These are phyloP conservation scores for Stemphylium vesicarium DNA, from an alignment of 2,329 filamentous ascomycete species.

Conservation along the genomic window DNA sequence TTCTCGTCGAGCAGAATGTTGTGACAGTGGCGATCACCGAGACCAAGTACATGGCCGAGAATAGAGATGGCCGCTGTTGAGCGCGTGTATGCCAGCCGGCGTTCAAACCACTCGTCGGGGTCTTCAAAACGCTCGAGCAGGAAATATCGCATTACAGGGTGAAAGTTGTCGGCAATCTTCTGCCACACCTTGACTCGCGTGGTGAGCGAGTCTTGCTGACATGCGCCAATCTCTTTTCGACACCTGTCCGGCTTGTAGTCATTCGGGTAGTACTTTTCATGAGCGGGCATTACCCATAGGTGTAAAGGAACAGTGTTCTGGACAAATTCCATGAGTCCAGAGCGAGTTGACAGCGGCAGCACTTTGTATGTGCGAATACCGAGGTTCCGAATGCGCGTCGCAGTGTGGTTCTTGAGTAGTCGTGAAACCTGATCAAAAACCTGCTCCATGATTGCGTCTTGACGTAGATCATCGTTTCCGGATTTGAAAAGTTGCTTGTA, in stretches of 20 bases:
- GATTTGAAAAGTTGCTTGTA: slow-evolving; percentile 96
- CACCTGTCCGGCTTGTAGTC: slow-evolving; percentile 79
- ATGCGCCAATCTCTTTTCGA: slow-evolving; percentile 78
- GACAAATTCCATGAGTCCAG: slow-evolving; percentile 97
- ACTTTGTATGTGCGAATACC: slow-evolving; percentile 98
- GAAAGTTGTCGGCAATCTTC: slow-evolving; percentile 79
- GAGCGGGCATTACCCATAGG: slow-evolving; percentile 89
- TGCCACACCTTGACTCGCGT: slow-evolving; percentile 76
- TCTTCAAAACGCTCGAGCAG: slow-evolving; percentile 94
- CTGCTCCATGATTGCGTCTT: slow-evolving; percentile 99
- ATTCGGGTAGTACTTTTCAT: slow-evolving; percentile 82
- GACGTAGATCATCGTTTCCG: slow-evolving; percentile 92
- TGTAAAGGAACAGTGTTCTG: slow-evolving; percentile 90
- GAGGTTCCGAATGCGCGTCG: slow-evolving; percentile 85
- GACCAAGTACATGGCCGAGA: slow-evolving; percentile 87
- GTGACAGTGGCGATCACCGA: slow-evolving; percentile 94
- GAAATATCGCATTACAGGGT: slow-evolving; percentile 94
- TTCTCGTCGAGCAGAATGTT: slow-evolving; percentile 93
- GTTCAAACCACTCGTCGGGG: slow-evolving; percentile 94
- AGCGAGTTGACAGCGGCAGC: slow-evolving; percentile 80
- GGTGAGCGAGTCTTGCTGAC: slow-evolving; percentile 72
- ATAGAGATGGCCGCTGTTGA: slow-evolving; percentile 96
- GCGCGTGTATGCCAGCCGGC: slow-evolving; percentile 86
- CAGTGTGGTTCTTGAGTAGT: slow-evolving; percentile 82
- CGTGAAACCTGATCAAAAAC: slow-evolving; percentile 96